phyloP scores from a whole-genome alignment of 2,329 filamentous ascomycete species.

The Diaporthe aspalathi region DNA sequence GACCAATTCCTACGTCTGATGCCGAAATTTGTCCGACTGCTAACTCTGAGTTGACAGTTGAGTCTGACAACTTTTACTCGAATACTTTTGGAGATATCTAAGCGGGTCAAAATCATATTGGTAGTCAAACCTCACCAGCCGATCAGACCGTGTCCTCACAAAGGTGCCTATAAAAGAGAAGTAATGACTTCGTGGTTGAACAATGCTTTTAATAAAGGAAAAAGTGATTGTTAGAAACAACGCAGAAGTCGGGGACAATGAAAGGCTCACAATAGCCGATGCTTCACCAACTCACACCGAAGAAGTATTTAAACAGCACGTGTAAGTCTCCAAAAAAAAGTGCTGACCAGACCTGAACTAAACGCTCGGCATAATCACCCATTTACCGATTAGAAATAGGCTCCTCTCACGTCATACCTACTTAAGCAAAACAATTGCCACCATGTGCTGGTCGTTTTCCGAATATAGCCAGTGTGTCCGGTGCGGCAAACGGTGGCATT shows the following conservation, averaged over 20 bases:
- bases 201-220: neutral
- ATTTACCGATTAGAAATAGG: neutral
- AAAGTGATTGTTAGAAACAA: neutral
- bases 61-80: no score
- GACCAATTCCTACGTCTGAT: no score
- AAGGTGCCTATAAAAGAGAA: neutral
- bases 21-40: no score
- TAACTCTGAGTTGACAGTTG: no score
- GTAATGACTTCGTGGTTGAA: neutral
- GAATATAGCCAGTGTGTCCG: neutral
- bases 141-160: neutral
- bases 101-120: no score
- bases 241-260: neutral
- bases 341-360: no score
- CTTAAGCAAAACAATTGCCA: neutral
- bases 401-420: neutral
- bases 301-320: neutral
- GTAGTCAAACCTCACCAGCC: neutral
- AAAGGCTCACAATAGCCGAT: neutral
- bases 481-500: conserved; percentile 19
- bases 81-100: no score
- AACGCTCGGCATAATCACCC: neutral
- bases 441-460: conserved; percentile 12
- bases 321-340: neutral
- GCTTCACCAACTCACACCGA: no score